These are phyloP conservation scores for Dipteronia sinensis DNA, from an alignment of 345 rosid genomes.

Conservation along the genomic window DNA sequence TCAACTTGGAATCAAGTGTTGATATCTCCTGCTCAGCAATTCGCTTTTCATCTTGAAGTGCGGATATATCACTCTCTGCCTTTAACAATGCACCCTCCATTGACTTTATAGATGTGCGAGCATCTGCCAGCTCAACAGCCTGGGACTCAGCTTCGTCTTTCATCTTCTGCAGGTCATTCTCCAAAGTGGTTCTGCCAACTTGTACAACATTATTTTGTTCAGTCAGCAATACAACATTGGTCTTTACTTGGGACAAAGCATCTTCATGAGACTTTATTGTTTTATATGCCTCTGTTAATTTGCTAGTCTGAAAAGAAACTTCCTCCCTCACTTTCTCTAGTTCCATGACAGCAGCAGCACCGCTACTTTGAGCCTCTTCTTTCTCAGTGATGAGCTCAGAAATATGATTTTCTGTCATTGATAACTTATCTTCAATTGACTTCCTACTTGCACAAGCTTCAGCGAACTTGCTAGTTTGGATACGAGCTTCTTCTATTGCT, in stretches of 20 bases:
- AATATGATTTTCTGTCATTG: conserved; percentile 55
- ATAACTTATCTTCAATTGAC: conserved; percentile 71
- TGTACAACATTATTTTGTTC: conserved; percentile 45
- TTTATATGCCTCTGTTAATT: conserved; percentile 58
- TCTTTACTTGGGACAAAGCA: conserved; percentile 57
- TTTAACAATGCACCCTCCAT: conserved; percentile 60
- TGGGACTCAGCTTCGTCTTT: conserved; percentile 58
- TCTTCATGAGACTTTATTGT: conserved; percentile 65
- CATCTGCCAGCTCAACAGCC: conserved; percentile 50
- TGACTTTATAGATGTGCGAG: conserved; percentile 51
- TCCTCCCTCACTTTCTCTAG: conserved; percentile 58
- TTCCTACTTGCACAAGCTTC: conserved; percentile 53
- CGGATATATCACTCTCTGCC: conserved; percentile 52
- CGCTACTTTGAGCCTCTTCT: conserved; percentile 64
- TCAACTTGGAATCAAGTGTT: conserved; percentile 61
- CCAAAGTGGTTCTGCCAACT: conserved; percentile 45
- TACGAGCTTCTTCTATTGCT: conserved; percentile 53
- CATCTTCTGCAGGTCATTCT: conserved; percentile 57
- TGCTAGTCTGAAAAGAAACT: conserved; percentile 46
- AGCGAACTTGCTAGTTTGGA: conserved; percentile 46
- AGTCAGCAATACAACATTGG: conserved; percentile 46
- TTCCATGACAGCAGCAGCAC: conserved; percentile 53
- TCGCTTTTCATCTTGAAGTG: conserved; percentile 60
- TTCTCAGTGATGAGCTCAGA: conserved; percentile 57
- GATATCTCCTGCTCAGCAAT: conserved; percentile 62